Percentiles rank a stretch among this genome's conserved stretches.
phyloP scores from a whole-genome alignment of 768 basidiomycete species.

The Amanita molliuscula region DNA sequence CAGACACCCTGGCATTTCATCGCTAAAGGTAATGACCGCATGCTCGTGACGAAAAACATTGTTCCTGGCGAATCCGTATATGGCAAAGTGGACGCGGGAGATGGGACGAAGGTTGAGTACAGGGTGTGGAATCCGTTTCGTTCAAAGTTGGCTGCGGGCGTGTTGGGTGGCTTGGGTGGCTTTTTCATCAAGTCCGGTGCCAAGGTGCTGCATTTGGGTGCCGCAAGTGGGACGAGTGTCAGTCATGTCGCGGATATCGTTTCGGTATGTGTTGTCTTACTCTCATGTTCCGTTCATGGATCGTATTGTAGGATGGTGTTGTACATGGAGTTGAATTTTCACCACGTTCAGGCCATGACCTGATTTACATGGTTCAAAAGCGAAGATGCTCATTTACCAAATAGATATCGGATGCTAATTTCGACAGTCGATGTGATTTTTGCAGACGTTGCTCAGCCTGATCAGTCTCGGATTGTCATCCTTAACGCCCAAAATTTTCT shows the following conservation, averaged over 20 bases:
- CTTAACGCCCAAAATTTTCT: conserved; percentile 94
- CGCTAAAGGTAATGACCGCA: conserved; percentile 93
- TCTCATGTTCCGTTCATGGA: neutral
- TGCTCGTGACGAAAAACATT: conserved; percentile 96
- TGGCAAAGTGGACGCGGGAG: conserved; percentile 82
- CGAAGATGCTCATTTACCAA: conserved; percentile 95
- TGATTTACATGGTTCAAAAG: conserved; percentile 99
- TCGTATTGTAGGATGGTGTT: conserved; percentile 73
- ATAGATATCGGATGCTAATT: conserved; percentile 95
- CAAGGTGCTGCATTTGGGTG: too few relatives aligned
- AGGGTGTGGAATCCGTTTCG: conserved; percentile 99
- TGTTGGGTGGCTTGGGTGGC: conserved; percentile 89
- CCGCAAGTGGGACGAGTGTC: too few relatives aligned
- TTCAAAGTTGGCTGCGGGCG: conserved; percentile 92
- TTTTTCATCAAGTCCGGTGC: too few relatives aligned
- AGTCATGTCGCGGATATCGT: too few relatives aligned
- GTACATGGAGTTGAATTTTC: conserved; percentile 99
- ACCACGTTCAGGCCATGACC: conserved; percentile 88
- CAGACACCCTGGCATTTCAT: conserved; percentile 88
- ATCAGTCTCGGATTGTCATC: conserved; percentile 94
- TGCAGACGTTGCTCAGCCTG: conserved; percentile 96
- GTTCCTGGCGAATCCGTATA: conserved; percentile 97
- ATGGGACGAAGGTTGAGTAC: conserved; percentile 88
- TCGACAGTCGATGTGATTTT: conserved; percentile 96
- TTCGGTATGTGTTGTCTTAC: conserved; percentile 65